phyloP scores from a whole-genome alignment of 768 basidiomycete species.

The Leccinum rimulosum region DNA sequence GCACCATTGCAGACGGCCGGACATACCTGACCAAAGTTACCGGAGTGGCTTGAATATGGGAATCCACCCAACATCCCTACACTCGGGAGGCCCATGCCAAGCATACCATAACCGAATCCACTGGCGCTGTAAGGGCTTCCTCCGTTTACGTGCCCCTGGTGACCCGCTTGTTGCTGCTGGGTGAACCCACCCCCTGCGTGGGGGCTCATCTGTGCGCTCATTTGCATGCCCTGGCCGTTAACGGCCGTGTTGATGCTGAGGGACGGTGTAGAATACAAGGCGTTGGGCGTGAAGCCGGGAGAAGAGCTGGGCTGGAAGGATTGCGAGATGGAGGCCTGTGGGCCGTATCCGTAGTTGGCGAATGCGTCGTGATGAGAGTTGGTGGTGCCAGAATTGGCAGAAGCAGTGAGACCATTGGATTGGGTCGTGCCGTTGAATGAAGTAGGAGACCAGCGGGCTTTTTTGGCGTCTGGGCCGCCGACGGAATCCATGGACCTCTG shows the following conservation, averaged over 20 bases:
- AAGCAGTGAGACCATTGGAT: slow-evolving; percentile 35
- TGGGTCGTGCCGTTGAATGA: slow-evolving; percentile 39
- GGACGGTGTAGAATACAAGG: slow-evolving; percentile 72
- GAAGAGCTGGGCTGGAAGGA: slow-evolving; percentile 46
- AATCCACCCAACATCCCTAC: slow-evolving; percentile 73
- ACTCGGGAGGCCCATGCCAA: slow-evolving; percentile 75
- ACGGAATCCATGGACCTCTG: slow-evolving; percentile 86
- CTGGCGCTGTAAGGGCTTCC: slow-evolving; percentile 52
- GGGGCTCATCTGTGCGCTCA: slow-evolving; percentile 66
- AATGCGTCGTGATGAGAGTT: slow-evolving; percentile 62
- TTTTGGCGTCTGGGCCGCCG: slow-evolving; percentile 83
- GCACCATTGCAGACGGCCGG: not conserved
- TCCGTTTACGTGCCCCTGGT: slow-evolving; percentile 44
- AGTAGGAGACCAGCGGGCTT: slow-evolving; percentile 85
- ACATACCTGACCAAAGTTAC: slow-evolving; percentile 62
- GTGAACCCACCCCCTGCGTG: slow-evolving; percentile 56
- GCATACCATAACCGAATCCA: slow-evolving; percentile 65
- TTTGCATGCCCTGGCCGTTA: slow-evolving; percentile 44
- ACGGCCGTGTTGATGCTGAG: slow-evolving; percentile 60
- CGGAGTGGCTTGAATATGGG: slow-evolving; percentile 70
- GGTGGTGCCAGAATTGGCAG: slow-evolving; percentile 36
- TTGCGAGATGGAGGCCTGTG: slow-evolving; percentile 64
- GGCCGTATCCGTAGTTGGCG: slow-evolving; percentile 86
- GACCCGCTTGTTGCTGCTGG: slow-evolving; percentile 35
- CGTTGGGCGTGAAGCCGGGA: slow-evolving; percentile 50